phyloP scores from a whole-genome alignment of 768 basidiomycete genomes.

The Lactarius pseudohatsudake region DNA sequence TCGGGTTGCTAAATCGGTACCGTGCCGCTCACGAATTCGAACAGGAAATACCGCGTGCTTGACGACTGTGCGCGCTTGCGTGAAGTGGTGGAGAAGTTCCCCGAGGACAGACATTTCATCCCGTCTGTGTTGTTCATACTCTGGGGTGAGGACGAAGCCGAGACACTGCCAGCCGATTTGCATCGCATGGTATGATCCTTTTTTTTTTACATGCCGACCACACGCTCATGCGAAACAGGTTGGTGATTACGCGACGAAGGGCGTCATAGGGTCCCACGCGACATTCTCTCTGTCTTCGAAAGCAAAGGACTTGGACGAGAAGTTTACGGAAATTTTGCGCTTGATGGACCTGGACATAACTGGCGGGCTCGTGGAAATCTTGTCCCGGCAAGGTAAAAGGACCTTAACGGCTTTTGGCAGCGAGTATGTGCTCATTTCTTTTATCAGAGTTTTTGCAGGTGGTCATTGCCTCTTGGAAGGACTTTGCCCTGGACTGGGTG shows the following conservation, averaged over 20 bases:
- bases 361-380: slow-evolving; percentile 52
- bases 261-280: slow-evolving; percentile 41
- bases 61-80: slow-evolving; percentile 73
- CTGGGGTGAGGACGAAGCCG: slow-evolving; percentile 53
- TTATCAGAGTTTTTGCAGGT: slow-evolving; percentile 19
- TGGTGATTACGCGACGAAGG: slow-evolving; percentile 47
- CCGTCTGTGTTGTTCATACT: slow-evolving; percentile 61
- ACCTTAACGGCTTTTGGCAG: neutral
- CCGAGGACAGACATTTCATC: slow-evolving; percentile 54
- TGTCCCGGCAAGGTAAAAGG: slow-evolving; percentile 47
- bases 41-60: slow-evolving; percentile 66
- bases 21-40: neutral
- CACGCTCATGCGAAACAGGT: slow-evolving; percentile 40
- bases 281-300: slow-evolving; percentile 52
- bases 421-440: neutral
- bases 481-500: slow-evolving; percentile 24
- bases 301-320: slow-evolving; percentile 57
- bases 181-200: slow-evolving; percentile 53
- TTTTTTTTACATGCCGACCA: neutral
- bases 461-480: slow-evolving; percentile 20
- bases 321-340: slow-evolving; percentile 46
- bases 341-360: slow-evolving; percentile 52
- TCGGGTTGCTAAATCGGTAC: no score
- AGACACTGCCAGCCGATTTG: slow-evolving; percentile 48
- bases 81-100: slow-evolving; percentile 57